Percentiles rank a stretch among this genome's conserved stretches.
phyloP scores from a whole-genome alignment of 805 yeast species.

The Kodamaea leandrae region DNA sequence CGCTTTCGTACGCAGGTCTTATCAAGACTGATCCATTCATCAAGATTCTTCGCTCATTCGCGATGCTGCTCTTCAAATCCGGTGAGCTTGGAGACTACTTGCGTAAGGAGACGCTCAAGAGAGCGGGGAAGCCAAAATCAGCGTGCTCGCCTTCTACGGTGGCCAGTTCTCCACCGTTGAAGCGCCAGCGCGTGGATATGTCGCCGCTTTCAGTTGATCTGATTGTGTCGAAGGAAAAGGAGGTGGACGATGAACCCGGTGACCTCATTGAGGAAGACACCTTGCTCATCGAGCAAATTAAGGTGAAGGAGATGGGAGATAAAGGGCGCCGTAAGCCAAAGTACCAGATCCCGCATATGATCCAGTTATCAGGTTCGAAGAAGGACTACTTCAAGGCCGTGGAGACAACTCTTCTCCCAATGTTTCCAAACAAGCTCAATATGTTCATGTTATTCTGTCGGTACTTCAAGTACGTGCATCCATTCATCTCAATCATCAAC shows the following conservation, averaged over 20 bases:
- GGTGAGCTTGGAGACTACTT: constrained; percentile 36
- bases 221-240: constrained; percentile 7
- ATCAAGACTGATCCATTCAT: constrained; percentile 41
- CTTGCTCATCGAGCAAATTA: constrained; percentile 25
- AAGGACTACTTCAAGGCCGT: constrained; percentile 28
- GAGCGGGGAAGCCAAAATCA: constrained; percentile 8
- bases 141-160: constrained; percentile 1
- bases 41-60: constrained; percentile 35
- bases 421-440: constrained; percentile 30
- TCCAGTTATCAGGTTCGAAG: constrained; percentile 7
- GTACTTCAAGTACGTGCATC: constrained; percentile 39
- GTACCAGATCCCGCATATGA: constrained; percentile 6
- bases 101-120: constrained; percentile 16
- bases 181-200: constrained; percentile 6
- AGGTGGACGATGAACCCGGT: constrained; percentile 16
- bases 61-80: constrained; percentile 28
- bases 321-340: neutral
- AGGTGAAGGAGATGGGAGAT: constrained; percentile 9
- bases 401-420: constrained; percentile 24
- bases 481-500: constrained; percentile 37
- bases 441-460: constrained; percentile 27
- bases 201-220: constrained; percentile 7
- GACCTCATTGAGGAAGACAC: constrained; percentile 27
- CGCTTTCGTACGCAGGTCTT: constrained; percentile 37
- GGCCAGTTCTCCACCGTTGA: constrained; percentile 2